Base-by-base conservation (phyloP, 495 filamentous ascomycete species). In the Trichocladium uniseriatum region DNA sequence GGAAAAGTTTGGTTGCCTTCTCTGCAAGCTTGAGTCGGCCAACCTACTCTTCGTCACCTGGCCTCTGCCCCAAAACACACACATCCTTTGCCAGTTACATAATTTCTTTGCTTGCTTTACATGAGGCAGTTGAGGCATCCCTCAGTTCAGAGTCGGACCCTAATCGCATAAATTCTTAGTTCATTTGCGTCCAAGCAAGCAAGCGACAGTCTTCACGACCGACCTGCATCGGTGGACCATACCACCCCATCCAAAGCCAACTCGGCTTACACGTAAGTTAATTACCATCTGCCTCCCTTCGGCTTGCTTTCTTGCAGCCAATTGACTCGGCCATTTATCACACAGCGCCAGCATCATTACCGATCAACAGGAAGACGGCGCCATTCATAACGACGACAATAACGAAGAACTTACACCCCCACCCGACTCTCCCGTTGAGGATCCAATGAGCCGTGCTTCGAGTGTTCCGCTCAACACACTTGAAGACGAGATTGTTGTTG, bases 401-500 rank as follows among this genome's bases (percentile, higher is more conserved):
- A 50, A 60, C 41, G 55, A 59, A 16, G 59, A 62, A 10, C 54
- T 60, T 27, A 55, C 57, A 18, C 57, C 57, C 0, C 57, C 57
- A n/a, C 54, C 54, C 14, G 57, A 59, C n/a, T 56, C 53, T 7
- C 50, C 50, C 2, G 36, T 38, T 22, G 52, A 55, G 20, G 61
- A 64, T 5, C 29, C 43, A 5, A 45, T 54, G 37, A 64, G 59
- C 28, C 47, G 27, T 22, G 35, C 15, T 14, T 69, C 71, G 0
- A 72, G 66, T 37, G 45, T 56, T 6, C 62, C 62, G 9, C 57
- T 60, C 3, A 65, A 67, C 31, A 56, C 61, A 28, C 38, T 68
- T 3, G 63, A 68, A 22, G 71, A 73, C 46, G 70, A 72, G 58
- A 75, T 75, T 43, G 63, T 75, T 8, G 72, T 74, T 15, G 66